Evolutionary conservation across 805 yeast species (phyloP).

Genomic region (Candida tibetensis): DNA sequence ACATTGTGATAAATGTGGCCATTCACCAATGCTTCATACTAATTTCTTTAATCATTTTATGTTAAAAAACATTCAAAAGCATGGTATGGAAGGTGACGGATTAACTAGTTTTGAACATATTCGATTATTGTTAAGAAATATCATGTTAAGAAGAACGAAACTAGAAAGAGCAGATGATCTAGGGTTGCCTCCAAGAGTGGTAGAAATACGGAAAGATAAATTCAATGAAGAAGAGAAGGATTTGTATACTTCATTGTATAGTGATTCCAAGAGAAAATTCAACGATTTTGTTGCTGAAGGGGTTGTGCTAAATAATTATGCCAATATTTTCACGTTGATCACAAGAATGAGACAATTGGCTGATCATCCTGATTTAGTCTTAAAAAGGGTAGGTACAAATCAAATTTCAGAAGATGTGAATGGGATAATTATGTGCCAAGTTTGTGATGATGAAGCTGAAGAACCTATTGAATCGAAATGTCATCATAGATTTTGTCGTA

Average conservation of each 20-base stretch:
- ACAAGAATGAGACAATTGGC: constrained; percentile 98
- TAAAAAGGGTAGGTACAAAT: constrained; percentile 58
- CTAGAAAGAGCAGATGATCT: constrained; percentile 95
- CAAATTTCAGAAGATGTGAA: constrained; percentile 39
- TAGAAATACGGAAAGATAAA: constrained; percentile 78
- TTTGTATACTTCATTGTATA: constrained; percentile 79
- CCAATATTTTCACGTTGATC: constrained; percentile 91
- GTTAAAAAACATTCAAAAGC: constrained; percentile 88
- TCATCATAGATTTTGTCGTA: constrained; percentile 88
- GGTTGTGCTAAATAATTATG: constrained; percentile 93
- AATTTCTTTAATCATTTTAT: constrained; percentile 94
- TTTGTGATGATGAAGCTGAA: constrained; percentile 98
- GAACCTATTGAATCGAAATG: constrained; percentile 95
- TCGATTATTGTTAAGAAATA: constrained; percentile 67
- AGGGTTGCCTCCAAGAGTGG: constrained; percentile 95
- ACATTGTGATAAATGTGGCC: constrained; percentile 84
- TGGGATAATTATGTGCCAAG: constrained; percentile 72
- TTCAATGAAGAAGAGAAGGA: constrained; percentile 97
- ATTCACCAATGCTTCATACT: constrained; percentile 91
- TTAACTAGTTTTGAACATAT: constrained; percentile 71
- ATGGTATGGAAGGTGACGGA: constrained; percentile 81
- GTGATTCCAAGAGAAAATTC: constrained; percentile 83
- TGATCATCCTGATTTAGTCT: constrained; percentile 94
- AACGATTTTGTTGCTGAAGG: constrained; percentile 94
- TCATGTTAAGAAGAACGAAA: constrained; percentile 93